Conservation (phyloP, 1,284 basidiomycete genomes). For the Rugosomyces carneus region DNA sequence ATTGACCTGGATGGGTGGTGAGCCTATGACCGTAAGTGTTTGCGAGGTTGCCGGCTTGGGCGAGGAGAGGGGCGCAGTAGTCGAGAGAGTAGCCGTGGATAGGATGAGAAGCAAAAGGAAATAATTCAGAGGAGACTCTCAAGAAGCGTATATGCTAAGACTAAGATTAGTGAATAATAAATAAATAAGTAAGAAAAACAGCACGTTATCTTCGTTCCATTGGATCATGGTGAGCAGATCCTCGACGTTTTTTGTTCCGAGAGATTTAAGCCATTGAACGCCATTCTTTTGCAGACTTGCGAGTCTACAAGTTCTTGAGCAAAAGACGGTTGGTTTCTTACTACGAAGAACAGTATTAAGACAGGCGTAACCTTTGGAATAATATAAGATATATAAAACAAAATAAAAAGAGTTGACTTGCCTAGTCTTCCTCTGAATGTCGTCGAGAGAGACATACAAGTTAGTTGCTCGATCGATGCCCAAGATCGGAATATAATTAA, state of each 20-base stretch:
- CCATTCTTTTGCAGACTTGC: slow-evolving; percentile 80
- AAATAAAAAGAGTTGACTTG: slow-evolving; percentile 15
- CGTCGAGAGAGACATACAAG: slow-evolving; percentile 29
- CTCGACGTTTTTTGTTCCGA: slow-evolving; percentile 69
- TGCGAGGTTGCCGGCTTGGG: slow-evolving; percentile 66
- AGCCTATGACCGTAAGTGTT: slow-evolving; percentile 74
- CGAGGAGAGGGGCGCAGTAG: slow-evolving; percentile 51
- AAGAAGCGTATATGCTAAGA: slow-evolving; percentile 66
- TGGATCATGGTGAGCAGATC: slow-evolving; percentile 72
- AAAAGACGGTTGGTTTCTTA: slow-evolving; percentile 70
- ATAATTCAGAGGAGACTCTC: slow-evolving; percentile 84
- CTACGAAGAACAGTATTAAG: slow-evolving; percentile 78
- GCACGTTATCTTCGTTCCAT: slow-evolving; percentile 78
- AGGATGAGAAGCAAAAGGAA: slow-evolving; percentile 84
- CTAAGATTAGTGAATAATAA: not conserved
- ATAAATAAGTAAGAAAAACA: not conserved
- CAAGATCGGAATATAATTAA: too few species aligned
- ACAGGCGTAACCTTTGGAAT: slow-evolving; percentile 68
- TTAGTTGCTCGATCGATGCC: not conserved
- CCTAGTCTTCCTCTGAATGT: slow-evolving; percentile 71
- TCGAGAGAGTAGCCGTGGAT: slow-evolving; percentile 76
- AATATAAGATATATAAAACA: not conserved
- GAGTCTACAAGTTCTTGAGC: slow-evolving; percentile 70
- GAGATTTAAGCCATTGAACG: slow-evolving; percentile 71
- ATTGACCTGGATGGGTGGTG: slow-evolving; percentile 86